phyloP scores from a whole-genome alignment of 805 yeast genomes.

The Ogataea siamensis region DNA sequence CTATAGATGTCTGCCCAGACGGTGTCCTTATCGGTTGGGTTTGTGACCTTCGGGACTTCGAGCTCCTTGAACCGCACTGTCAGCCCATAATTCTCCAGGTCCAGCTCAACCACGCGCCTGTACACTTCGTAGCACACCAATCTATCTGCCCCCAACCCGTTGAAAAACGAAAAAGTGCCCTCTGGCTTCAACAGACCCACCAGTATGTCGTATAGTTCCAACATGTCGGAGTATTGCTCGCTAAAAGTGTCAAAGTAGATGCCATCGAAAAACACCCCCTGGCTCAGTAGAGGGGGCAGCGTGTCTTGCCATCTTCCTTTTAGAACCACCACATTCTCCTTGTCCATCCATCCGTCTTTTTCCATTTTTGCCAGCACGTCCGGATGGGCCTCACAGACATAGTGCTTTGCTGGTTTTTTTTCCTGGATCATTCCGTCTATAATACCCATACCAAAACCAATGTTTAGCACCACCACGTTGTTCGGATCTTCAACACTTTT shows the following conservation, averaged over 20 bases:
- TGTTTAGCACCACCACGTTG: constrained; percentile 61
- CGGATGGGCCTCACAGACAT: constrained; percentile 93
- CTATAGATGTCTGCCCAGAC: constrained; percentile 64
- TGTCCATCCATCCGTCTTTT: constrained; percentile 80
- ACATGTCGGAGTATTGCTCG: constrained; percentile 87
- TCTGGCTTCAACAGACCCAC: constrained; percentile 80
- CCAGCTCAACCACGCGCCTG: constrained; percentile 75
- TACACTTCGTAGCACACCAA: constrained; percentile 80
- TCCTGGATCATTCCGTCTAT: constrained; percentile 76
- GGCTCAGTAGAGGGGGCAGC: constrained; percentile 58
- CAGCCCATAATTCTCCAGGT: constrained; percentile 77
- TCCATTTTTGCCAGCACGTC: constrained; percentile 72
- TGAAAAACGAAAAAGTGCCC: constrained; percentile 88
- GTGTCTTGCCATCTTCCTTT: constrained; percentile 95
- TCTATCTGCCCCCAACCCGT: constrained; percentile 84
- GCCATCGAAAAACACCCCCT: constrained; percentile 80
- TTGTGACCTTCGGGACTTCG: constrained; percentile 43
- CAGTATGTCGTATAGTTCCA: constrained; percentile 74
- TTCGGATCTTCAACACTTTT: constrained; percentile 37
- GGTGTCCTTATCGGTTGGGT: constrained; percentile 37
- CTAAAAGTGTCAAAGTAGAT: constrained; percentile 92
- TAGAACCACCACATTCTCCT: constrained; percentile 65
- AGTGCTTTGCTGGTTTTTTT: constrained; percentile 62
- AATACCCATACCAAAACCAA: constrained; percentile 97
- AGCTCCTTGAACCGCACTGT: constrained; percentile 53